Evolutionary conservation across 345 rosid genomes (phyloP).

Genomic region (Lepidium africanum): DNA sequence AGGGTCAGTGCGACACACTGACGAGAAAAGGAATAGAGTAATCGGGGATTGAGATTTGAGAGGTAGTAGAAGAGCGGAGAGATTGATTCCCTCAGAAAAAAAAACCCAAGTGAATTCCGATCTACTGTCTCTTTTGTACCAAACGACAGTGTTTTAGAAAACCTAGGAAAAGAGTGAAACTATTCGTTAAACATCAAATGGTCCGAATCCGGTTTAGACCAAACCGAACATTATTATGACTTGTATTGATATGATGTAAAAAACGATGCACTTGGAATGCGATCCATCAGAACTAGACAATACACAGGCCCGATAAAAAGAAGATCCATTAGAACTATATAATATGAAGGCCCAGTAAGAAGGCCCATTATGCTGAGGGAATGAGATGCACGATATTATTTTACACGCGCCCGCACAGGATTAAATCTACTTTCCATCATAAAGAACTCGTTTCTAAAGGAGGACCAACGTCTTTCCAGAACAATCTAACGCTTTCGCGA

Average conservation of each 20-base stretch:
- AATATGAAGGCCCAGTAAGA: neutral
- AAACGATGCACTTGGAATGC: too few species aligned
- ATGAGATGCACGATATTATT: neutral
- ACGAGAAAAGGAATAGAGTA: neutral
- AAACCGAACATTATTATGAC: neutral
- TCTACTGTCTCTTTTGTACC: neutral
- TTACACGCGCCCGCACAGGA: neutral
- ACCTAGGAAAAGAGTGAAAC: constrained; percentile 10
- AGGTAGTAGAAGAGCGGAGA: neutral
- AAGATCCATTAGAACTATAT: neutral
- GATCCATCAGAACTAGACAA: neutral
- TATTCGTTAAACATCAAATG: neutral
- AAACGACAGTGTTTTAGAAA: constrained; percentile 4
- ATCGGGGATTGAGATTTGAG: constrained; percentile 17
- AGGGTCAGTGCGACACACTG: neutral
- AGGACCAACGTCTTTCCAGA: constrained; percentile 13
- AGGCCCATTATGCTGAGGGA: too few species aligned
- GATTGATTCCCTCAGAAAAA: neutral
- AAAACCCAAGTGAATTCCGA: neutral
- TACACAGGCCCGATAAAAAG: neutral
- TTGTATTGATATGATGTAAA: too few species aligned
- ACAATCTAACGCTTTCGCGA: constrained; percentile 14
- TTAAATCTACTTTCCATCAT: neutral
- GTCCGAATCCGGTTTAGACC: neutral
- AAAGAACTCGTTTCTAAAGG: neutral